Base-by-base conservation (phyloP, 163 green algal genomes). In the Picocystis sp. region DNA sequence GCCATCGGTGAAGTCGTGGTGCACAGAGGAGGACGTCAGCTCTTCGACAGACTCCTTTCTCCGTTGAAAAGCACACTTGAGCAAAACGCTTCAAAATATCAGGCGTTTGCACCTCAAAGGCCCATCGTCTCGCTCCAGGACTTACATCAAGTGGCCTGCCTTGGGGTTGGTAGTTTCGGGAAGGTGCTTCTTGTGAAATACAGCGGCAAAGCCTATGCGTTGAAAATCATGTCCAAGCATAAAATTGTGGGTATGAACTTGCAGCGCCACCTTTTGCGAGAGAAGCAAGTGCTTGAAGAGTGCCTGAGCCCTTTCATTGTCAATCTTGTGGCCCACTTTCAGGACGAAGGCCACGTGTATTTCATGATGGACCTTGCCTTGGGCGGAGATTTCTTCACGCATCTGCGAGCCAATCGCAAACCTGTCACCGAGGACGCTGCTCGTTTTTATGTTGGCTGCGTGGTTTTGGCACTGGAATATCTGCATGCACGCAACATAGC, bases 401-500 rank as follows among this genome's bases (percentile, higher is more conserved):
- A 92, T 71, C 68, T 95, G 49, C 74, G 29, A 3, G 8, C 29
- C 8, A 38, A 8, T 3, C 29, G 8, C 5, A 38, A 38, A 38
- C 8, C 29, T 38, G 29, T 38, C 5, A 38, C 41, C 12, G 85
- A 95, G 66, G 22, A 57, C 1, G 67, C 81, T 47, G 81, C 79
- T 1, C 67, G 76, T 49, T 96, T 95, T 63, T 96, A 95, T 70
- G 75, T 91, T 22, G 84, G 67, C 2, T 84, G 68, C 62, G 74
- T 96, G 21, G 76, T 92, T 57, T 69, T 93, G 15, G 79, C 85
- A 24, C 70, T 96, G 44, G 87, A 95, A 65, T 94, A 96, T 72
- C 71, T 98, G 47, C 89, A 98, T 75, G 70, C 74, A 17, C 81
- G 86, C 65, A 79, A 78, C 76, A 91, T 92, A 22, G 77, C 93